phyloP scores from a whole-genome alignment of 495 filamentous ascomycete genomes.

The Penicillium cosmopolitanum region DNA sequence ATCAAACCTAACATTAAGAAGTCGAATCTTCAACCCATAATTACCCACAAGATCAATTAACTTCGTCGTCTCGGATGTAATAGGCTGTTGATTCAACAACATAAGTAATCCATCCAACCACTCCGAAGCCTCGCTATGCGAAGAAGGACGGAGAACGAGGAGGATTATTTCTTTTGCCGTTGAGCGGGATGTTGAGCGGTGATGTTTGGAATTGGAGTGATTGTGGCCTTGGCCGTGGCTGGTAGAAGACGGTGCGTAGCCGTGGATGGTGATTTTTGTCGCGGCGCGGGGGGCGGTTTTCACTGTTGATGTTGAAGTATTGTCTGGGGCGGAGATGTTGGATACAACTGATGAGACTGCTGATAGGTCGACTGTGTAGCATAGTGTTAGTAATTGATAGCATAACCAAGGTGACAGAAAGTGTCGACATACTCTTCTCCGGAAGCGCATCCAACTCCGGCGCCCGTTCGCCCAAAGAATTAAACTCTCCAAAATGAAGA shows the following conservation, averaged over 20 bases:
- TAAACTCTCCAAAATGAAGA: constrained; percentile 91
- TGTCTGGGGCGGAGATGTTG: constrained; percentile 71
- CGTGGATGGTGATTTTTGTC: constrained; percentile 92
- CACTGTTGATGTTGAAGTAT: constrained; percentile 58
- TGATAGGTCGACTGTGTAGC: constrained; percentile 72
- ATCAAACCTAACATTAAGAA: constrained; percentile 91
- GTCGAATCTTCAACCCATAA: constrained; percentile 89
- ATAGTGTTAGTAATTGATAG: background rate
- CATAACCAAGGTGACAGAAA: no score
- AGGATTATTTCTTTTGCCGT: constrained; percentile 63
- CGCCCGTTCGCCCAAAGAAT: constrained; percentile 60
- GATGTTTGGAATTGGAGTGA: constrained; percentile 25
- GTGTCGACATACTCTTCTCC: constrained; percentile 63
- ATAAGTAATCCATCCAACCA: constrained; percentile 97
- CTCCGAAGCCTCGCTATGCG: constrained; percentile 85
- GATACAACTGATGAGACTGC: constrained; percentile 90
- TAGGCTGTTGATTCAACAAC: constrained; percentile 91
- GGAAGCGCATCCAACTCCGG: constrained; percentile 74
- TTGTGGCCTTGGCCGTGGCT: constrained; percentile 32
- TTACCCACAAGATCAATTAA: constrained; percentile 81
- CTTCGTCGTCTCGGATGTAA: constrained; percentile 94
- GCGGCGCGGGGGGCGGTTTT: constrained; percentile 58
- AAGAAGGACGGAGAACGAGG: constrained; percentile 79
- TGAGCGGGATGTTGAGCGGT: constrained; percentile 38
- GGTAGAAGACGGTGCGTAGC: constrained; percentile 52